Evolutionary conservation across 1,284 basidiomycete genomes (phyloP).

Genomic region (Microbotryum lychnidis-dioicae): DNA sequence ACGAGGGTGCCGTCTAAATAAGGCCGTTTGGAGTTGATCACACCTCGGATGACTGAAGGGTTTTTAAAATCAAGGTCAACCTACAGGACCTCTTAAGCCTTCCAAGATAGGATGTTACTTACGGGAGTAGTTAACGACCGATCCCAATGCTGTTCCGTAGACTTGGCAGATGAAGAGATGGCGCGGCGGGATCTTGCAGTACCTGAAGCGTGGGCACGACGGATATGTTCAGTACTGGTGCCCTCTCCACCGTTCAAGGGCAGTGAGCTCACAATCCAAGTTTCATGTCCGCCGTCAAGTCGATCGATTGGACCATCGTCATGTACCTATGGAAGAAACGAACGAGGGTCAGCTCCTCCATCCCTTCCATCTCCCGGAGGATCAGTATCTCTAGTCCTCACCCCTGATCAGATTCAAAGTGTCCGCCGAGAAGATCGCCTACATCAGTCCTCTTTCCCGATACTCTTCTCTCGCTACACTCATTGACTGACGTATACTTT

Average conservation of each 20-base stretch:
- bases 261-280: slow-evolving; percentile 36
- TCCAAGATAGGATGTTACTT: slow-evolving; percentile 8
- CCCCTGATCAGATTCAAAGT: slow-evolving; percentile 6
- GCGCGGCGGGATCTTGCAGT: slow-evolving; percentile 39
- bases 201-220: neutral
- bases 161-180: slow-evolving; percentile 42
- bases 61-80: slow-evolving; percentile 30
- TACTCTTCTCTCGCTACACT: neutral
- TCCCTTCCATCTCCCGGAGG: too few species aligned
- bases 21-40: slow-evolving; percentile 34
- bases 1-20: slow-evolving; percentile 42
- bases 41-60: slow-evolving; percentile 28
- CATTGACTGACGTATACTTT: neutral
- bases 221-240: neutral
- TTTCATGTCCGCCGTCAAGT: slow-evolving; percentile 41
- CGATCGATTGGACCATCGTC: slow-evolving; percentile 33
- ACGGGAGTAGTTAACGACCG: slow-evolving; percentile 36
- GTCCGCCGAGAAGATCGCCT: neutral
- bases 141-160: slow-evolving; percentile 40
- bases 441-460: neutral
- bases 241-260: slow-evolving; percentile 25
- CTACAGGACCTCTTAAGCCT: slow-evolving; percentile 19
- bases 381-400: neutral
- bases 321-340: slow-evolving; percentile 37
- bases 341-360: neutral